phyloP scores from a whole-genome alignment of 208 protist genomes.

The Leishmania mexicana region DNA sequence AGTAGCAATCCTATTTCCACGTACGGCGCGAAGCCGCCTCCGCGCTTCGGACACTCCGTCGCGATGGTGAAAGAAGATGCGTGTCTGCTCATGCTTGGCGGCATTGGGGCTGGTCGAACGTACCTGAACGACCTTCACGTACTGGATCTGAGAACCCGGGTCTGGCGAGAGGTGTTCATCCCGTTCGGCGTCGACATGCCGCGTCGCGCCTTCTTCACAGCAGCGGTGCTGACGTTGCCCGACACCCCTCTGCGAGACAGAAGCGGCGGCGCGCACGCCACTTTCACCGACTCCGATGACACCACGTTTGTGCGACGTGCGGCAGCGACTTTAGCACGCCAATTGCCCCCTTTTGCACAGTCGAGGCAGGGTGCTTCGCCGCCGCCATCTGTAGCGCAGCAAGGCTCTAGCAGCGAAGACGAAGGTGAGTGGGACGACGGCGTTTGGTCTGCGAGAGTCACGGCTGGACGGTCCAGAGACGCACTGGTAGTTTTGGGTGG shows the following conservation, averaged over 20 bases:
- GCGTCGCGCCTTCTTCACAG: conserved; percentile 62
- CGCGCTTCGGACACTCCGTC: conserved; percentile 73
- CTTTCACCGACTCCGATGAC: not conserved
- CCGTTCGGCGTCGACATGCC: conserved; percentile 46
- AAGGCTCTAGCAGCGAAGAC: not conserved
- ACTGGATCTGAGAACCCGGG: conserved; percentile 56
- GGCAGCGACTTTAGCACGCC: not conserved
- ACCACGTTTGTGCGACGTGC: not conserved
- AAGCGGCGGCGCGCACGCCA: not conserved
- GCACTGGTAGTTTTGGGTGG: conserved; percentile 63
- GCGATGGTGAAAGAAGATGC: conserved; percentile 28
- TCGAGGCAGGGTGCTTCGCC: no score
- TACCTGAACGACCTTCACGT: conserved; percentile 73
- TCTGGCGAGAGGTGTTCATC: conserved; percentile 85
- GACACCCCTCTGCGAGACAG: not conserved
- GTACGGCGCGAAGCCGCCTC: conserved; percentile 60
- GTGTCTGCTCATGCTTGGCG: conserved; percentile 74
- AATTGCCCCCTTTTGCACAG: not conserved
- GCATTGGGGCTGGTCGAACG: conserved; percentile 34
- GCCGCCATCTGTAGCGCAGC: not conserved
- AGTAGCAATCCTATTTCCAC: conserved; percentile 36
- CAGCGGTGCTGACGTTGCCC: conserved; percentile 28
- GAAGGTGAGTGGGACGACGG: conserved; percentile 10
- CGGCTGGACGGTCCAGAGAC: conserved; percentile 7
- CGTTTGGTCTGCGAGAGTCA: conserved; percentile 24